A percentile compares a stretch with the other conserved stretches of the same genome.
Conservation (phyloP, 495 filamentous ascomycete species). For the Lophium mytilinum region DNA sequence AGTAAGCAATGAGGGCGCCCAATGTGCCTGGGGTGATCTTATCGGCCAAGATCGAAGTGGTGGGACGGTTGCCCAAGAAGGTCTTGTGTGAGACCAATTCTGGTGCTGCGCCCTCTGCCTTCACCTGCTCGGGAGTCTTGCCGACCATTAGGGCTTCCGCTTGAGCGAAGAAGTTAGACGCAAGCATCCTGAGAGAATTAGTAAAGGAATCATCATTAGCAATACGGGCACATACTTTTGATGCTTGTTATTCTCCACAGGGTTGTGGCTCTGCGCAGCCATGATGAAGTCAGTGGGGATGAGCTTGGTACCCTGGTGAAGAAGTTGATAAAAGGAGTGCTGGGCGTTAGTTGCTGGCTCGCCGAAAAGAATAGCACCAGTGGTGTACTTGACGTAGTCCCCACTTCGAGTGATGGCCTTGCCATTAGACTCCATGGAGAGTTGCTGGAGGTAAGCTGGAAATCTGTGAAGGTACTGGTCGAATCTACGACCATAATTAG, state of each 20-base stretch:
- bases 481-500: constrained; percentile 48
- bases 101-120: constrained; percentile 77
- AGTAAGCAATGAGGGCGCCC: constrained; percentile 94
- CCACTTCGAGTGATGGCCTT: constrained; percentile 91
- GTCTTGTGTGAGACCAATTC: constrained; percentile 94
- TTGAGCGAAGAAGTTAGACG: constrained; percentile 97
- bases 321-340: constrained; percentile 99
- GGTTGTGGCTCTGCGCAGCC: constrained; percentile 93
- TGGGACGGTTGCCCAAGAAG: constrained; percentile 95
- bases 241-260: constrained; percentile 81
- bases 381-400: constrained; percentile 92
- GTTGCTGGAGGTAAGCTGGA: constrained; percentile 96
- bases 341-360: constrained; percentile 98
- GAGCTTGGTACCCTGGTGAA: constrained; percentile 98
- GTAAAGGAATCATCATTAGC: neutral
- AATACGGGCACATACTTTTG: constrained; percentile 53
- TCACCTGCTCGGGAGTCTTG: constrained; percentile 84
- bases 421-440: constrained; percentile 99
- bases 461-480: constrained; percentile 99
- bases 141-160: constrained; percentile 97
- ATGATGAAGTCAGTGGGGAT: constrained; percentile 98
- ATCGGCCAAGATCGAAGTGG: constrained; percentile 86
- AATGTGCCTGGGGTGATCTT: constrained; percentile 92
- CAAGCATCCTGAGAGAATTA: constrained; percentile 61
- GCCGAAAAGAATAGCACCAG: constrained; percentile 88